Conservation (phyloP, 441 rosid genomes). For the Eugenia klotzschiana region DNA sequence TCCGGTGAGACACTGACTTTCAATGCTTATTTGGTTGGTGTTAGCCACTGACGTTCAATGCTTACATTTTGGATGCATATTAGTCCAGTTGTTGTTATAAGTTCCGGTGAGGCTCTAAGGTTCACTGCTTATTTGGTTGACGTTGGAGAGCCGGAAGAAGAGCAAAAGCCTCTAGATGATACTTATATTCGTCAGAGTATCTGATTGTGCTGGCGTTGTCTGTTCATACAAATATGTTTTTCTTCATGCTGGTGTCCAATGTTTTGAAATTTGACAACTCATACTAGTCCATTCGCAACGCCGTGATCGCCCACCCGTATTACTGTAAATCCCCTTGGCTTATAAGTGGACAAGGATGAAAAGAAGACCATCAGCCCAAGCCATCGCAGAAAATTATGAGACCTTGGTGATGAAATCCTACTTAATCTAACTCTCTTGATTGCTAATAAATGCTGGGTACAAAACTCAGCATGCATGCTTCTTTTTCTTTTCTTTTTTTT, state of each 20-base stretch:
- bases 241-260: background rate
- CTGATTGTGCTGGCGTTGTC: background rate
- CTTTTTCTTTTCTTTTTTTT: too few relatives aligned
- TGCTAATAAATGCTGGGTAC: background rate
- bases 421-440: background rate
- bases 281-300: background rate
- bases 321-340: background rate
- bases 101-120: too few relatives aligned
- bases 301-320: background rate
- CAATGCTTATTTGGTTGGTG: background rate
- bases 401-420: conserved; percentile 12
- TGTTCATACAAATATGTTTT: background rate
- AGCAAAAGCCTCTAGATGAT: background rate
- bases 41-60: too few relatives aligned
- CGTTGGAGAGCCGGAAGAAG: background rate
- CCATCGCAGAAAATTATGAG: conserved; percentile 27
- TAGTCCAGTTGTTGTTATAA: too few relatives aligned
- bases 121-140: too few relatives aligned
- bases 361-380: conserved; percentile 14
- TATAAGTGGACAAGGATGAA: conserved; percentile 10
- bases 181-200: background rate
- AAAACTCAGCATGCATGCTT: background rate
- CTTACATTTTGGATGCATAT: too few relatives aligned
- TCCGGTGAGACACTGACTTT: background rate
- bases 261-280: background rate